Evolutionary conservation across 305 asterid genomes (phyloP), one percentile per base, ranked within the genome.

Genomic region (Monarda citriodora): DNA sequence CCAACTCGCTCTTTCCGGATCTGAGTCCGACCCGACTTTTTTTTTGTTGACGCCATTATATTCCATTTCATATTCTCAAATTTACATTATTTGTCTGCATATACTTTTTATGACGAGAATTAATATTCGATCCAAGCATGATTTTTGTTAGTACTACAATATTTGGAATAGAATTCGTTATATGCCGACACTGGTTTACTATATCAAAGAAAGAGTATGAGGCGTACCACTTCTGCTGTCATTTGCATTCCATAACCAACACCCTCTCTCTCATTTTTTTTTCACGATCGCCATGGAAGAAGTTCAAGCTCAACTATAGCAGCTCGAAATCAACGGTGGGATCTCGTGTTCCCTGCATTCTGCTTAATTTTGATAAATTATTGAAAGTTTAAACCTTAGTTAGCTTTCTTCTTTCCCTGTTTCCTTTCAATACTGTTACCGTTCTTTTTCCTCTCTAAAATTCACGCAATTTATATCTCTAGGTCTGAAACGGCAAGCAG

Each of bases 281-380:
- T 41, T 20, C 22, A 11, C 47, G 12, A 56, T 57, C 49, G 57
- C 77, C 73, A 79, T 80, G 82, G 81, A 63, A 66, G 74, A 45
- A 45, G 51, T 5, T 9, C 14, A 46, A 17, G 52, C 72, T 57
- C 63, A 37, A 70, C 68, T 74, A 38, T 50, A 34, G 55, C 69
- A 63, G 20, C 31, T 52, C 3, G 21, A 65, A 45, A 53, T 73
- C 17, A 55, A 65, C 29, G 72, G 87, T 75, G 9, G 70, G 74
- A 63, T 63, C 20, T 63, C 12, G 4, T 9, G 10, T 14, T 7
- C 17, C 12, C 12, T 44, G 11, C 18, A 4, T 46, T 42, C 23
- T 17, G 23, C 5, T 17, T 46, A 31, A 32, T 14, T 51, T 13
- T 9, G 23, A 13, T 9, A 34, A 34, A 34, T 34, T 34, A 34